Base-by-base conservation (phyloP, 1,284 basidiomycete genomes). In the Pholiota adiposa region DNA sequence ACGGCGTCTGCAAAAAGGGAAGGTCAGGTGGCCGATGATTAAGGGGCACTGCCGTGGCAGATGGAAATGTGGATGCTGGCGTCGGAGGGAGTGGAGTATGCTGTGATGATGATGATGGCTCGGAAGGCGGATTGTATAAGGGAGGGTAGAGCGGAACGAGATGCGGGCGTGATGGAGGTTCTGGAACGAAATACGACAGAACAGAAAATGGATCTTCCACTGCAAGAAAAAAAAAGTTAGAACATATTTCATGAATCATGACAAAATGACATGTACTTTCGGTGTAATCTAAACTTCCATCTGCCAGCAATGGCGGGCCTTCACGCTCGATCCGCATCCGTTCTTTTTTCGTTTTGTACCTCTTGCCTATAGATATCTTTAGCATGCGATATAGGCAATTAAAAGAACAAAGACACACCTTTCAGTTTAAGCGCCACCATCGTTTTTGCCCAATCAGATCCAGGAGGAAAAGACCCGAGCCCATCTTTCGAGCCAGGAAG, bases 141-240 rank as follows among this genome's bases (percentile, higher is more conserved):
- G 83, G 76, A 14, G 82, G 79, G 65, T 84, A 85, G 16, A 92
- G 74, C 12, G 88, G 82, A 3, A 78, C 75, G 11, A 92, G 73
- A 41, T 77, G 77, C 3, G 88, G 89, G 29, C 81, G 77, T 21
- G 79, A 72, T 9, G 69, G 77, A 1, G 79, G 77, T 12, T 90
- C 85, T 3, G 87, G 87, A 14, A 83, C 84, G 50, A 92, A 78
- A 34, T 77, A 76, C 14, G 83, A 86, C 2, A 92, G 77, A 0
- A 89, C 72, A 6, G 86, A 81, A 70, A 90, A 92, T 1, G 90
- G 89, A 62, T 91, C 88, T 70, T 92, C 90, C 82, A 92, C 89
- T 92, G 61, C 33, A 38, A 63, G 55, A 54, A 46, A 40, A 58
- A 44, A 50, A 41, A 34, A 21, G 29, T 33, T 38, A 31, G 16